Evolutionary conservation across 805 yeast genomes (phyloP).

Genomic region (Clavispora vitiphila): DNA sequence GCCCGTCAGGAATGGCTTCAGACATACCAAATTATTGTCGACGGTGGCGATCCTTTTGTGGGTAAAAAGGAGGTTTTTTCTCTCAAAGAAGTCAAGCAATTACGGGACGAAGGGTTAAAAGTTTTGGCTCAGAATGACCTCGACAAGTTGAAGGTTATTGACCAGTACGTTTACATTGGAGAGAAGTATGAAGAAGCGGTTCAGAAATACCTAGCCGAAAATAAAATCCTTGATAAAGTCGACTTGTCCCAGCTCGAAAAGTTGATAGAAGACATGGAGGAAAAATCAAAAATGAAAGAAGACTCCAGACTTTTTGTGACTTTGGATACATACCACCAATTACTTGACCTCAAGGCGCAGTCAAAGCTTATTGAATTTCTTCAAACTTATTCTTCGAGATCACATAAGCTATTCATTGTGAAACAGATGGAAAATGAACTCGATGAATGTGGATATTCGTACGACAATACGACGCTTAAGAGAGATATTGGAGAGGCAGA

Average conservation of each 20-base stretch:
- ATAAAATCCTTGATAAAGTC: conserved; percentile 14
- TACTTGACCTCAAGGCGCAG: conserved; percentile 20
- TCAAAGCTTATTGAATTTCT: conserved; percentile 26
- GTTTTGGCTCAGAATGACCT: conserved; percentile 27
- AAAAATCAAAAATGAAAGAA: conserved; percentile 18
- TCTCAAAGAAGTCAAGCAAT: conserved; percentile 23
- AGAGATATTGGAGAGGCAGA: conserved; percentile 16
- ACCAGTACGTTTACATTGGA: conserved; percentile 22
- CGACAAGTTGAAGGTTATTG: conserved; percentile 25
- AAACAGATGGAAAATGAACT: conserved; percentile 20
- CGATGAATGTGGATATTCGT: conserved; percentile 17
- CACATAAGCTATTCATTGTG: conserved; percentile 18
- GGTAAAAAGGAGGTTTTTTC: conserved; percentile 33
- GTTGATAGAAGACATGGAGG: conserved; percentile 22
- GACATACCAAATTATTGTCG: conserved; percentile 24
- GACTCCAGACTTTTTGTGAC: conserved; percentile 24
- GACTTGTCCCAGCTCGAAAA: conserved; percentile 22
- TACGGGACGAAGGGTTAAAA: conserved; percentile 24
- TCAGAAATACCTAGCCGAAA: conserved; percentile 12
- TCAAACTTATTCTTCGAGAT: conserved; percentile 8
- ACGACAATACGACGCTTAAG: conserved; percentile 13
- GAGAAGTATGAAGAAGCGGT: conserved; percentile 18
- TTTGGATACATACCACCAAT: conserved; percentile 15
- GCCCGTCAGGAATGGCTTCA: conserved; percentile 32
- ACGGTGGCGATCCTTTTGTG: conserved; percentile 37